A percentile compares a stretch with the other conserved stretches of the same genome.
Evolutionary conservation across 2,329 filamentous ascomycete species (phyloP).

Genomic region (Colletotrichum tanaceti): DNA sequence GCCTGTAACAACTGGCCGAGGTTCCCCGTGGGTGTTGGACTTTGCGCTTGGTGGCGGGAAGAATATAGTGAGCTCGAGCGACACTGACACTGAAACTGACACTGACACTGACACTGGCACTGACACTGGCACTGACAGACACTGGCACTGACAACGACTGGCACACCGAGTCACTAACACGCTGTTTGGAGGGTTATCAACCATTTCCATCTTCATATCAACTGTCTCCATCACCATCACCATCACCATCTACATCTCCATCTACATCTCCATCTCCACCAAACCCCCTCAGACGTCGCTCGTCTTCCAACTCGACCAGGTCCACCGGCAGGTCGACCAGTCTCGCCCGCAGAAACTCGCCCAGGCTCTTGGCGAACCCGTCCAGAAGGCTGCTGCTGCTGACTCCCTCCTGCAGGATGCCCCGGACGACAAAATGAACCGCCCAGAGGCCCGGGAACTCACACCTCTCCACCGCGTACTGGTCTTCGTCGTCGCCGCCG

Average conservation of each 20-base stretch:
- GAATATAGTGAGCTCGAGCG: too few relatives aligned
- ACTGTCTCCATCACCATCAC: too few relatives aligned
- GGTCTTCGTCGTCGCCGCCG: too few relatives aligned
- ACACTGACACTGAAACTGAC: too few relatives aligned
- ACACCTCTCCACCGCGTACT: slow-evolving; percentile 56
- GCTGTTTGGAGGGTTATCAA: too few relatives aligned
- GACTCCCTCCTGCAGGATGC: slow-evolving; percentile 57
- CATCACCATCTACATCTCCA: too few relatives aligned
- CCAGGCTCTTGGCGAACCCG: slow-evolving; percentile 63
- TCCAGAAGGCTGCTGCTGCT: slow-evolving; percentile 61
- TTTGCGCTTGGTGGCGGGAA: neutral
- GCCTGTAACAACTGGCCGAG: slow-evolving; percentile 6
- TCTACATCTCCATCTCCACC: too few relatives aligned
- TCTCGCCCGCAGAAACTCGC: slow-evolving; percentile 57
- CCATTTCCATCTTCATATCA: too few relatives aligned
- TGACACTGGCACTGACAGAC: neutral
- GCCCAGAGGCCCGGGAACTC: slow-evolving; percentile 57
- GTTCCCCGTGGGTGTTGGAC: neutral
- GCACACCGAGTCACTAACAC: too few relatives aligned
- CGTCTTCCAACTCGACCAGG: slow-evolving; percentile 43
- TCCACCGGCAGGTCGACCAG: slow-evolving; percentile 46
- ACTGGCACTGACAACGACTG: too few relatives aligned
- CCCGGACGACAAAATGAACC: slow-evolving; percentile 60
- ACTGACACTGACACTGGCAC: neutral
- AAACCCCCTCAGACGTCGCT: slow-evolving; percentile 22